Evolutionary conservation across 495 filamentous ascomycete species (phyloP).

Genomic region (Xylaria grammica): DNA sequence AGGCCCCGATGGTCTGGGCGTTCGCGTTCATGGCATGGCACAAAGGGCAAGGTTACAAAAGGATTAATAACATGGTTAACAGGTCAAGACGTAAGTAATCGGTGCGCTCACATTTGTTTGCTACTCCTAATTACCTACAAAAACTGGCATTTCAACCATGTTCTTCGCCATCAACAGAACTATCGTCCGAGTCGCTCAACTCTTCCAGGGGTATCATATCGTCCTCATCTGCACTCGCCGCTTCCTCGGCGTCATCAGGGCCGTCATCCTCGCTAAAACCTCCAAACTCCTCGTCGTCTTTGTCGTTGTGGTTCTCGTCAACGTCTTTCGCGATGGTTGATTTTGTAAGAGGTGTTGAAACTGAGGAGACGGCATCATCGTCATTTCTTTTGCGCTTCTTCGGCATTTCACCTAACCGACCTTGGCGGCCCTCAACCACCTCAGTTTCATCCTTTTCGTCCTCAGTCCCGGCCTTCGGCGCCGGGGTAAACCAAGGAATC

Average conservation of each 20-base stretch:
- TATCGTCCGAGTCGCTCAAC: conserved; percentile 54
- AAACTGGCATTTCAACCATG: conserved; percentile 29
- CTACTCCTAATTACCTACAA: conserved; percentile 15
- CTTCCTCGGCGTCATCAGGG: conserved; percentile 38
- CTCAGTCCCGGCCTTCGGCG: conserved; percentile 68
- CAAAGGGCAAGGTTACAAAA: neutral
- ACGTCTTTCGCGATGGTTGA: conserved; percentile 37
- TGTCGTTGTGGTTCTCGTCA: conserved; percentile 34
- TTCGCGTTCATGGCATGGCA: too few species aligned
- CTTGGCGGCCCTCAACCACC: conserved; percentile 61
- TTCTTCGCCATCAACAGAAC: conserved; percentile 41
- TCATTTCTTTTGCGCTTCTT: conserved; percentile 62
- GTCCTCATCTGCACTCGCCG: conserved; percentile 43
- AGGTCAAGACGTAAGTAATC: neutral
- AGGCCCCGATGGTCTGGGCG: too few species aligned
- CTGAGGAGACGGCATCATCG: conserved; percentile 41
- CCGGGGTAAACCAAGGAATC: conserved; percentile 91
- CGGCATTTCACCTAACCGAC: conserved; percentile 64
- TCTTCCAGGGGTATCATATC: conserved; percentile 60
- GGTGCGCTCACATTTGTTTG: conserved; percentile 19
- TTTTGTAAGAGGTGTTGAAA: conserved; percentile 21
- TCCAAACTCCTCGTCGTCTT: conserved; percentile 34
- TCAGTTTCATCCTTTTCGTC: conserved; percentile 57
- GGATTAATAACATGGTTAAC: neutral
- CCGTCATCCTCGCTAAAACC: conserved; percentile 32